These are phyloP conservation scores for Rosa persica DNA, from an alignment of 306 rosid genomes.

Conservation along the genomic window DNA sequence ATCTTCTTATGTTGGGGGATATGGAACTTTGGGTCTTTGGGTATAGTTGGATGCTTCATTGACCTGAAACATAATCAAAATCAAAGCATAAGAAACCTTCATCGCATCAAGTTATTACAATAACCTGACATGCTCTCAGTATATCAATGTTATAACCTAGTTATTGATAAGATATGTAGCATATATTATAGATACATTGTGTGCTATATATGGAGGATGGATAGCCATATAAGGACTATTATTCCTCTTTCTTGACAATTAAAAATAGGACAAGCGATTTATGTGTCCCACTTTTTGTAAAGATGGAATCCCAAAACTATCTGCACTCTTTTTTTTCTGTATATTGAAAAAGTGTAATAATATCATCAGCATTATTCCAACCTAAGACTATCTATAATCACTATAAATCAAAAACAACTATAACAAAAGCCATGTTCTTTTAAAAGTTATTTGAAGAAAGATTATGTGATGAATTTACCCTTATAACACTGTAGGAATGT, in stretches of 20 bases:
- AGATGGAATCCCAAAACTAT: background rate
- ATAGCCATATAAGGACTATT: background rate
- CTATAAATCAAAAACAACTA: no score
- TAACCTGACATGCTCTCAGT: background rate
- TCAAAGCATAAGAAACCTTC: background rate
- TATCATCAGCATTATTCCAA: slow-evolving; percentile 11
- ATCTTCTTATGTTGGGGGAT: slow-evolving; percentile 77
- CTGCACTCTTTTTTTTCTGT: slow-evolving; percentile 12
- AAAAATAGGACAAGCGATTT: background rate
- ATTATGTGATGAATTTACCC: no score
- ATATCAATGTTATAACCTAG: background rate
- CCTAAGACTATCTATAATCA: no score
- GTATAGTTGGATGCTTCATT: slow-evolving; percentile 78
- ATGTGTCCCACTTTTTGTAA: background rate
- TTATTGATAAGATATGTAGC: background rate
- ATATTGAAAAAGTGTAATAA: background rate
- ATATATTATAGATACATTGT: background rate
- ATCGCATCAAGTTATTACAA: background rate
- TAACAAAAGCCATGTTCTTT: no score
- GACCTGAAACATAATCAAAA: slow-evolving; percentile 49
- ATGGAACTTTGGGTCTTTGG: slow-evolving; percentile 76
- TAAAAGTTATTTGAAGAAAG: no score
- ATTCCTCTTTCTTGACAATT: no score
- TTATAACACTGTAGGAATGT: no score
- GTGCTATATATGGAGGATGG: no score